Base-by-base conservation (phyloP, 139 green algal species). In the Chlorella sp. region DNA sequence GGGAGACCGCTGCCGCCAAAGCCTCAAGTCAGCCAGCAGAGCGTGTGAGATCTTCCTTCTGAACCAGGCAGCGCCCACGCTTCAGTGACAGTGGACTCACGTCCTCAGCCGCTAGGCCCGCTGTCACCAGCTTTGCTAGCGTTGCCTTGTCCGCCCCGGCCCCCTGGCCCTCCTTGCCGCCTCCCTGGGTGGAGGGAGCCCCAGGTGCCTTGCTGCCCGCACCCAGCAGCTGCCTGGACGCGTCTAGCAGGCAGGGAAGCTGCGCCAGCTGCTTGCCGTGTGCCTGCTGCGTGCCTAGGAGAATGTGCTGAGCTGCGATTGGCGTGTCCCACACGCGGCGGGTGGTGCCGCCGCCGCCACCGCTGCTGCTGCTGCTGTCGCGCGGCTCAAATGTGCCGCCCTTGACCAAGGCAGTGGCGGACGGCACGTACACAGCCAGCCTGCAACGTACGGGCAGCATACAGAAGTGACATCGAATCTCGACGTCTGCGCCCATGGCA, bases 351-450 rank as follows among this genome's bases (percentile, higher is more conserved):
- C 78, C 26, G 2, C 67, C 78, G 55, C 76, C 74, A 29, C 85
- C 73, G 17, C 10, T 55, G 10, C 42, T 17, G 10, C 17, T 17
- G 10, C 10, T 17, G 6, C 1, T 35, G 61, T 14, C 10, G 17
- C 72, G 36, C 23, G 62, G 49, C 42, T 79, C 62, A 67, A 81
- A 87, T 35, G 35, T 72, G 29, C 85, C 87, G 35, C 87, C 82
- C 5, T 80, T 34, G 26, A 85, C 73, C 24, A 92, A 36, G 2
- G 69, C 62, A 1, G 35, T 49, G 2, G 86, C 88, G 2, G 82
- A 81, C 1, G 86, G 86, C 0, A 92, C 27, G 74, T 92, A 92
- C 22, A 91, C 62, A 10, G 76, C 85, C 24, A 93, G 22, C 78
- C 70, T 76, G 63, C 31, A 50, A 17, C 2, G 23, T 22, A 63